phyloP scores from a whole-genome alignment of 495 filamentous ascomycete species.

The Penicillium robsamsonii region DNA sequence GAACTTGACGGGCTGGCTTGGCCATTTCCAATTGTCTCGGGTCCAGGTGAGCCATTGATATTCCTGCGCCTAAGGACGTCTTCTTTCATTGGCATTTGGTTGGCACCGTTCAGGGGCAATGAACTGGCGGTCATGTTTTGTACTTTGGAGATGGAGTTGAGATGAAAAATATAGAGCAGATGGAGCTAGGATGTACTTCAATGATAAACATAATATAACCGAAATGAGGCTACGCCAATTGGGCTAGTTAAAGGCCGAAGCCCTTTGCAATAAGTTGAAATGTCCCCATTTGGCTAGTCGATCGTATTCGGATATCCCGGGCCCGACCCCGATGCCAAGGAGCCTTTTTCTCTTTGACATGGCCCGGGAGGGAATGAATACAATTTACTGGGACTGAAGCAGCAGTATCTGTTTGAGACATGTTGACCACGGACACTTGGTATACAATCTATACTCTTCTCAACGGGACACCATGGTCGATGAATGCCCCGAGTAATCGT shows the following conservation, averaged over 20 bases:
- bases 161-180: not conserved
- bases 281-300: not conserved
- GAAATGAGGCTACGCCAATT: not conserved
- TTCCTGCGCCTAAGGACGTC: not conserved
- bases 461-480: too few species aligned
- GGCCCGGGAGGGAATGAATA: too few species aligned
- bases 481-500: too few species aligned
- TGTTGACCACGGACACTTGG: too few species aligned
- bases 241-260: not conserved
- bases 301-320: not conserved
- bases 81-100: not conserved
- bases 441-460: too few species aligned
- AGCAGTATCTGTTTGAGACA: too few species aligned
- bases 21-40: not conserved
- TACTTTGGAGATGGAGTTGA: not conserved
- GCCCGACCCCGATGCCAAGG: too few species aligned
- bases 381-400: too few species aligned
- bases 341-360: too few species aligned
- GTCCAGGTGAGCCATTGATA: not conserved
- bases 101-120: not conserved
- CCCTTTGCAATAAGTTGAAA: not conserved
- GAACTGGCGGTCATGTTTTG: not conserved
- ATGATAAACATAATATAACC: not conserved
- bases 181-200: not conserved
- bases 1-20: not conserved